Base-by-base conservation (phyloP, 169 alveolate species). In the Eimeria brunetti region DNA sequence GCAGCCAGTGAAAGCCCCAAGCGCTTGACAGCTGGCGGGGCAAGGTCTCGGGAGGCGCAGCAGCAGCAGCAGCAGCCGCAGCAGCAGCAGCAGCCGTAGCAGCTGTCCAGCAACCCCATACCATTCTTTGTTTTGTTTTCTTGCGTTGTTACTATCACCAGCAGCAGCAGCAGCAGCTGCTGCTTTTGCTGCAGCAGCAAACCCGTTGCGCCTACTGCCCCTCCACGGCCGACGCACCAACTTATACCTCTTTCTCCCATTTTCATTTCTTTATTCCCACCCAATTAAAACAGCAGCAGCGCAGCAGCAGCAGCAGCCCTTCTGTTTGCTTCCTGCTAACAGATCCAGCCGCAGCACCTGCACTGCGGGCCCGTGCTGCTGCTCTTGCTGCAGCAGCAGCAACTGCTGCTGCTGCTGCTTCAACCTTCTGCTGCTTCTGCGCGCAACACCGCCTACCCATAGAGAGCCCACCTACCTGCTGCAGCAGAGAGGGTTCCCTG, bases 261-360 rank as follows among this genome's bases (percentile, higher is more conserved):
- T 18, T 67, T n/a, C 18, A 27, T 67, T 67, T 33, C 27, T 24
- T 44, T 36, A 7, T 44, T 75, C 11, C 36, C 16, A 24, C 22
- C 36, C 38, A 44, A 44, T 9, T 3, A 75, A 38, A 56, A 44
- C 9, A 75, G 3, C 60, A 38, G 30, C 7, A 44, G 60, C 11
- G 36, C 58, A 5, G 60, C 78, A 24, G 78, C 78, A 24, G 78
- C 78, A 24, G 78, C 78, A 67, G 78, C 78, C 64, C 64, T 18
- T 56, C 78, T 67, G 4, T 67, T 27, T 67, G 18, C 49, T n/a
- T 14, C 46, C 44, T 67, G n/a, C 44, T n/a, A 2, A 12, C 18
- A 67, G 78, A 33, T 14, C 78, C 78, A 27, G 83, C 83, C n/a
- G 83, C 83, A 73, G 83, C 83, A 27, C 53, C 2, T 41, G 84